Evolutionary conservation across 352 stramenopile species (phyloP), one percentile per base, ranked within the genome.

Genomic region (Globisporangium splendens): DNA sequence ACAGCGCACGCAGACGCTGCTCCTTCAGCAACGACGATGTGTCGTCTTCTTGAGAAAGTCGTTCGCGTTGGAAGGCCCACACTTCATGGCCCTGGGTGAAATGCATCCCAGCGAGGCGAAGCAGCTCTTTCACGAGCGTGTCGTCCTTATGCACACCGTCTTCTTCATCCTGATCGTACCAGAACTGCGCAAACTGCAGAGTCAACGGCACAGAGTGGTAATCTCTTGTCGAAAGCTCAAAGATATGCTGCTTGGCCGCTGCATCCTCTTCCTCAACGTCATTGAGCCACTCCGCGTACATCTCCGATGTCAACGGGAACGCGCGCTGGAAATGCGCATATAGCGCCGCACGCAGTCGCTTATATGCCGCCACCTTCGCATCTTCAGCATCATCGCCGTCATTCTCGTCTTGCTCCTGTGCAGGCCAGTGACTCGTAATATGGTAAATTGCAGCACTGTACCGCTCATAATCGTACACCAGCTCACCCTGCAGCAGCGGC

Each of bases 41-140:
- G 0, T 52, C 24, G 0, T 31, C 50, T 2, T 72, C 50, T 14
- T 48, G 31, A 8, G 58, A 50, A 7, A 60, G 67, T 17, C 78
- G 46, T 35, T 91, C 82, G 7, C 82, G 70, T 57, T 71, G 82
- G 10, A 75, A 63, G 43, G 67, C 57, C 82, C 82, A 91, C 20
- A 89, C 60, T 17, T 89, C 77, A 42, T 89, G 73, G 1, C 79
- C 82, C 28, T 68, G 63, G 0, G 77, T 71, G 62, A 84, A 89
- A 46, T 91, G 79, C 31, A 54, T 31, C 1, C 75, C 82, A 13
- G 80, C 47, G 0, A 74, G 78, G 12, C 24, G 46, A 35, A 83
- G 72, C 15, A 68, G 54, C 2, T 49, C 31, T 6, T 65, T 41
- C 68, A 88, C 22, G 12, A 89, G 50, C 14, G 59, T 56, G 18